A percentile compares a stretch with the other conserved stretches of the same genome.
phyloP scores from a whole-genome alignment of 2,329 filamentous ascomycete species.

The Ophiostoma himal-ulmi region DNA sequence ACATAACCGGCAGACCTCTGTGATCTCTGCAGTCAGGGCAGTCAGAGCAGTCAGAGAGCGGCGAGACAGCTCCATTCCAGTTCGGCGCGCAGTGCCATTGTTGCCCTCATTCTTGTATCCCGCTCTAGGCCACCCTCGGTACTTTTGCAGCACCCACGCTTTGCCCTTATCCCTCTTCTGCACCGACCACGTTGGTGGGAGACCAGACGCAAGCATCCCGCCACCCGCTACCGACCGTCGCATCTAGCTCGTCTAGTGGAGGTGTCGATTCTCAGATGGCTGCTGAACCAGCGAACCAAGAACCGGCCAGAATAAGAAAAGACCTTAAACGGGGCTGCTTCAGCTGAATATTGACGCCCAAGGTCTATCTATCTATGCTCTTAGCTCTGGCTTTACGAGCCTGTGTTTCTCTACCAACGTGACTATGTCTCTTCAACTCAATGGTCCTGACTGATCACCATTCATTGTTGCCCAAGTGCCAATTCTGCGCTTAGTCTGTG shows the following conservation, averaged over 20 bases:
- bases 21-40: too few species aligned
- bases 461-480: constrained; percentile 7
- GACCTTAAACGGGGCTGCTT: neutral
- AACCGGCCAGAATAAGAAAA: neutral
- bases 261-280: neutral
- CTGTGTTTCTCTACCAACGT: neutral
- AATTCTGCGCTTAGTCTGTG: neutral
- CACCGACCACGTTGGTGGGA: neutral
- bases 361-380: too few species aligned
- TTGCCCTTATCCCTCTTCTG: neutral
- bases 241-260: constrained; percentile 6
- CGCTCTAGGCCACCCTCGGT: neutral
- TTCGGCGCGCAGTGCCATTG: neutral
- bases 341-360: neutral
- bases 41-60: neutral
- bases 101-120: neutral
- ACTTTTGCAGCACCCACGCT: neutral
- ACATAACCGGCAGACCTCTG: neutral
- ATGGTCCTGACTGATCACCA: constrained; percentile 11
- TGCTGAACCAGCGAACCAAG: neutral
- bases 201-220: constrained; percentile 6
- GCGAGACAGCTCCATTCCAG: constrained; percentile 11
- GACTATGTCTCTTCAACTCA: neutral
- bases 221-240: neutral
- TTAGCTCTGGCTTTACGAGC: too few species aligned